Percentiles rank a stretch among this genome's conserved stretches.
Conservation (phyloP, 2,329 filamentous ascomycete genomes). For the Aspergillus pseudoglaucus region DNA sequence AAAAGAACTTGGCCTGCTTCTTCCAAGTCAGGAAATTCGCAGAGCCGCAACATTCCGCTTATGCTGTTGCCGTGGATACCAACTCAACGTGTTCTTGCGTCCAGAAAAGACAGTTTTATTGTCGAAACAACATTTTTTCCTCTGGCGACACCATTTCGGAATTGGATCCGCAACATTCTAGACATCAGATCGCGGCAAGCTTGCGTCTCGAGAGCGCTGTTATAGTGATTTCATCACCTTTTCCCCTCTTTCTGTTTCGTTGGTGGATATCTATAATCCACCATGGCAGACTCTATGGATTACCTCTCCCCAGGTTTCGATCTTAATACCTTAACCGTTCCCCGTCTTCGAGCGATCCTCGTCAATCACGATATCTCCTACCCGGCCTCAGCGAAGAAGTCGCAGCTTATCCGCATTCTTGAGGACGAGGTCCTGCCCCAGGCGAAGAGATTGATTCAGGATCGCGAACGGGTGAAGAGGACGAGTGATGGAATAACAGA, state of each 20-base stretch:
- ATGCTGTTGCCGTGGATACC: constrained; percentile 36
- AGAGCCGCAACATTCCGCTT: constrained; percentile 3
- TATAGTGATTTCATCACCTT: not conserved
- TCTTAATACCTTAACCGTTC: constrained; percentile 73
- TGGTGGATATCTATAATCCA: constrained; percentile 3
- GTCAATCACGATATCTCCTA: constrained; percentile 83
- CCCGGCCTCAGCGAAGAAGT: constrained; percentile 84
- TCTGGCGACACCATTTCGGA: not conserved
- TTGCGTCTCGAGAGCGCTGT: not conserved
- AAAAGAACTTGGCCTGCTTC: too few relatives aligned
- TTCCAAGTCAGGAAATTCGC: too few relatives aligned
- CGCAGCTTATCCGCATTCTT: constrained; percentile 78
- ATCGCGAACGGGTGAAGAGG: constrained; percentile 71
- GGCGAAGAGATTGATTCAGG: constrained; percentile 66
- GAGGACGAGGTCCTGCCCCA: constrained; percentile 71
- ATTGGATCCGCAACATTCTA: not conserved
- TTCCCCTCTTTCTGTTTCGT: not conserved
- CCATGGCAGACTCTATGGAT: constrained; percentile 57
- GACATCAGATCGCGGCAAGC: not conserved
- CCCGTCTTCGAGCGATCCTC: constrained; percentile 81
- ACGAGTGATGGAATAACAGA: constrained; percentile 78
- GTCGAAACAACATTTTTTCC: not conserved
- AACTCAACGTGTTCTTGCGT: constrained; percentile 9
- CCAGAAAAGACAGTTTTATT: not conserved
- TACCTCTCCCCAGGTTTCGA: constrained; percentile 88